Evolutionary conservation across 306 rosid species (phyloP), one percentile per base, ranked within the genome.

Genomic region (Phaseolus lunatus): DNA sequence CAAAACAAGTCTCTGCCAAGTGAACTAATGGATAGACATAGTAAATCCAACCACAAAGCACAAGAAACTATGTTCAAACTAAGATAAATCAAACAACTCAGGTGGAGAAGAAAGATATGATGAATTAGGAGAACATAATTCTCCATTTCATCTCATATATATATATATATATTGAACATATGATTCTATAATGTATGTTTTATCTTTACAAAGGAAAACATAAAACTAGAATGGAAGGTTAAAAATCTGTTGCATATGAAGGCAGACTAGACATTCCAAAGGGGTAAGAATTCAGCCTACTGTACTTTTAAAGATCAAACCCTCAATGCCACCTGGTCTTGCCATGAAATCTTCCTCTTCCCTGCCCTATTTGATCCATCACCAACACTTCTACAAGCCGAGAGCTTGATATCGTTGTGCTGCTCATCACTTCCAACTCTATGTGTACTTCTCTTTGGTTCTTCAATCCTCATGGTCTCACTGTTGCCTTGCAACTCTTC

Each of bases 311-410:
- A 77, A 73, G 41, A 88, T 95, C 88, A 95, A 83, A 91, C 98
- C 91, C 96, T 87, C 62, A 93, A 87, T 37, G 93, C 98, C 76
- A 96, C 96, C 83, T 87, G 98, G 80, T 96, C 98, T 84, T 93
- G 99, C 99, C 99, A 91, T 63, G 98, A 85, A 80, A 96, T 96
- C 94, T 92, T 96, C 85, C 98, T 91, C 83, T 96, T 96, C 81
- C 90, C 90, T 3, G 93, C 52, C 74, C 97, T 87, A 76, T 67
- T 93, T 9, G 99, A 29, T 53, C 96, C 98, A 45, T 78, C 90
- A 4, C 94, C 97, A 11, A 86, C 44, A 33, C 80, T 87, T 86
- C 98, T 86, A 59, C 98, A 96, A 24, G 78, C 87, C 5, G 87
- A 89, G 5, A 95, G 76, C 86, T 92, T 92, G 81, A 87, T 84